Evolutionary conservation across 257 asterid genomes (phyloP), one percentile per base, ranked within the genome.

Genomic region (Capsicum baccatum): DNA sequence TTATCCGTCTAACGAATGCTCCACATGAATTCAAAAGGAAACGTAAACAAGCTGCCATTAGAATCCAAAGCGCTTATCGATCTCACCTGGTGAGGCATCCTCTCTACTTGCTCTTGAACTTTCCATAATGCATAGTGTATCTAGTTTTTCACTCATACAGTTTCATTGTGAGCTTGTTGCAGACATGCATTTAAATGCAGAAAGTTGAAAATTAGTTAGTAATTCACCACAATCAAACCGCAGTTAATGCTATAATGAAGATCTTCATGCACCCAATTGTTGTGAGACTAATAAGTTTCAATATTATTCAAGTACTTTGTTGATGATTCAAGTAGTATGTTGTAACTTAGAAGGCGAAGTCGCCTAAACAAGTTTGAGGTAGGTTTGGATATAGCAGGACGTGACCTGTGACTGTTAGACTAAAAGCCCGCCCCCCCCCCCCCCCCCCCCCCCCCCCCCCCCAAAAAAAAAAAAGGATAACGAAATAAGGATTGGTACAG

Each of bases 1-100:
- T 95, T n/a, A 97, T 95, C 66, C 93, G 94, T 39, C 97, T 95
- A 64, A 92, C 97, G 0, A 89, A 84, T 62, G 79, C 64, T 12
- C 91, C 97, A 42, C 84, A 54, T n/a, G 84, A 86, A 78, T 78
- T 71, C 12, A 80, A 85, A 70, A 85, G 58, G 90, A 91, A 69
- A 52, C 88, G 66, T 64, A 62, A 35, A 78, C 59, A 63, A n/a
- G 92, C 98, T 0, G 93, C 92, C 12, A 84, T 90, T 84, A 90
- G 39, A 86, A 93, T 95, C 85, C 99, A 95, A 81, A 90, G 93
- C 67, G 89, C 92, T 60, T 94, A 89, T 76, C 92, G 98, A 16
- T 87, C 93, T 68, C 93, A 95, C 86, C 93, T 95, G 54, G 98
- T 95, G 86, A 93, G 95, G 82, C 48, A 86, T 84, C 83, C 47